Evolutionary conservation across 129 eudicot genomes (phyloP).

Genomic region (Lonicera japonica): DNA sequence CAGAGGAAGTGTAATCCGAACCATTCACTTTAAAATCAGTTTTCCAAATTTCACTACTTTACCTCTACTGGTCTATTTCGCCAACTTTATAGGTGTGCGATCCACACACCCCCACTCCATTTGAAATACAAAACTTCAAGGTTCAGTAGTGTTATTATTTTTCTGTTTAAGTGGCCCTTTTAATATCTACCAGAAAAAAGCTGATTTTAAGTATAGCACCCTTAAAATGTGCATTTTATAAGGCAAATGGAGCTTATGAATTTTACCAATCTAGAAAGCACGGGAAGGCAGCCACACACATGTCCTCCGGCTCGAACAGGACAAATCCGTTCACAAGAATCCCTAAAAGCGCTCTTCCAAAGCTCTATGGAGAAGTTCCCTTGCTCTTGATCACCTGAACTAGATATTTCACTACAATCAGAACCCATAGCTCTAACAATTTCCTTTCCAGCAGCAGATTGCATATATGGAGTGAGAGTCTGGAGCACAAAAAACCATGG

Average conservation of each 20-base stretch:
- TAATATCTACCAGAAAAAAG: neutral
- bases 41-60: too few species aligned
- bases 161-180: too few species aligned
- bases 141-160: too few species aligned
- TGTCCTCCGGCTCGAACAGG: conserved; percentile 84
- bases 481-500: conserved; percentile 10
- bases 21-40: too few species aligned
- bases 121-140: too few species aligned
- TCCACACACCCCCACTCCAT: too few species aligned
- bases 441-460: conserved; percentile 50
- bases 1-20: too few species aligned
- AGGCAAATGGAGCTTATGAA: neutral
- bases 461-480: conserved; percentile 92
- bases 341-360: conserved; percentile 82
- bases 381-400: conserved; percentile 41
- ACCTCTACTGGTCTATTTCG: too few species aligned
- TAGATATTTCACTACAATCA: conserved; percentile 18
- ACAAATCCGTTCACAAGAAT: conserved; percentile 80
- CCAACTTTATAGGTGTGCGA: too few species aligned
- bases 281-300: conserved; percentile 71
- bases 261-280: conserved; percentile 71
- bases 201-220: neutral
- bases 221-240: conserved; percentile 3
- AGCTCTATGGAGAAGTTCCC: conserved; percentile 62
- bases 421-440: conserved; percentile 30